Percentiles rank a stretch among this genome's conserved stretches.
Conservation (phyloP, 345 rosid species). For the Lepidium africanum region DNA sequence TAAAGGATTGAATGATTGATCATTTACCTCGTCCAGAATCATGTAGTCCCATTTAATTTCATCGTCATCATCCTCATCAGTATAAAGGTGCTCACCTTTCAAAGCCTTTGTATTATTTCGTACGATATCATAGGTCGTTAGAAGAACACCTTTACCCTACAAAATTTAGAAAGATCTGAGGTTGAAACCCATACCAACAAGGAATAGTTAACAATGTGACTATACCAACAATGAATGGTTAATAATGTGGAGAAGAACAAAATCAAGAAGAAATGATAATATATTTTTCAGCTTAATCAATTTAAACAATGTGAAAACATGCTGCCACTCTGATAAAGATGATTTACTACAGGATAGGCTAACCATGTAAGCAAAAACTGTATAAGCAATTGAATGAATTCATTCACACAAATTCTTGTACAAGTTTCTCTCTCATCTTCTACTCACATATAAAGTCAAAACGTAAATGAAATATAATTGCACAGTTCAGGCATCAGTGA, state of each 20-base stretch:
- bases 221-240: neutral
- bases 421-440: neutral
- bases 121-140: conserved; percentile 92
- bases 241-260: neutral
- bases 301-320: neutral
- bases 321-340: neutral
- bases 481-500: neutral
- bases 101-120: conserved; percentile 74
- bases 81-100: conserved; percentile 39
- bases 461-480: neutral
- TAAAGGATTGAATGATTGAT: neutral
- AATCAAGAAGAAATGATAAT: neutral
- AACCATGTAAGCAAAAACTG: neutral
- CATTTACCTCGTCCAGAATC: conserved; percentile 90
- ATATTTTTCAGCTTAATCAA: conserved; percentile 7
- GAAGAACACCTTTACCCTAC: conserved; percentile 84
- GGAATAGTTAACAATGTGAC: neutral
- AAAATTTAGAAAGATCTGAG: neutral
- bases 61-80: conserved; percentile 52
- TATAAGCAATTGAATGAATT: neutral
- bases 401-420: neutral
- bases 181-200: neutral
- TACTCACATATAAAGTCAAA: conserved; percentile 6
- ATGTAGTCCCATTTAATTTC: conserved; percentile 79
- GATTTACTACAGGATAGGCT: neutral